Conservation (phyloP, 2,329 filamentous ascomycete genomes). For the Trichoderma sp. region DNA sequence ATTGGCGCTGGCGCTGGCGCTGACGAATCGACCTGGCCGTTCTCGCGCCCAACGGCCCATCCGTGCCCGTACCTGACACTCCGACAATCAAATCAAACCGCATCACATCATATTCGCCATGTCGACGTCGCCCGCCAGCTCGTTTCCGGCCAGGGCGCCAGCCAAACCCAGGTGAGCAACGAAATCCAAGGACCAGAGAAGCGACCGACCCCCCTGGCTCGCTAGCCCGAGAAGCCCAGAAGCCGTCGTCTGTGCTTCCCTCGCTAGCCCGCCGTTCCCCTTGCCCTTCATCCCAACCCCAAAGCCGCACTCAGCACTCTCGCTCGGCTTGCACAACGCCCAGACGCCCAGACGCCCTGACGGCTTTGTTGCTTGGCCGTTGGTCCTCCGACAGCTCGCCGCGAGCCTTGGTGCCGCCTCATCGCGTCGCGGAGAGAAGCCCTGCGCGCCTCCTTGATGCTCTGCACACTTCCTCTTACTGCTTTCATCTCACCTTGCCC, state of each 20-base stretch:
- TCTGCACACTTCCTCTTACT: background rate
- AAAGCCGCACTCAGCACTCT: background rate
- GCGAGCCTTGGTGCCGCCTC: background rate
- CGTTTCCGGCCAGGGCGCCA: constrained; percentile 14
- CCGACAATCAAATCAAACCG: constrained; percentile 32
- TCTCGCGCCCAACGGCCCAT: constrained; percentile 20
- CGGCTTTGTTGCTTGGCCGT: background rate
- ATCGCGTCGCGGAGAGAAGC: background rate
- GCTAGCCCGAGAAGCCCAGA: constrained; percentile 5
- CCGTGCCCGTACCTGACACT: constrained; percentile 50
- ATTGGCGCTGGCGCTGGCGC: background rate
- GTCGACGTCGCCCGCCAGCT: constrained; percentile 14
- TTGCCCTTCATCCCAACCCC: constrained; percentile 11
- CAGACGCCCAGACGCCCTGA: background rate
- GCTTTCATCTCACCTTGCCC: constrained; percentile 16
- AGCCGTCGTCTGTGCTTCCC: constrained; percentile 16
- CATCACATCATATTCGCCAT: constrained; percentile 15
- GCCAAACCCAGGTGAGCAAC: constrained; percentile 15
- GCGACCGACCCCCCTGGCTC: constrained; percentile 8
- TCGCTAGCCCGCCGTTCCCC: constrained; percentile 16
- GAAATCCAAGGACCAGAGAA: constrained; percentile 1
- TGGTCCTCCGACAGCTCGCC: background rate
- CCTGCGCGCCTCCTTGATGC: constrained; percentile 1
- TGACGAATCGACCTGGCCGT: constrained; percentile 26
- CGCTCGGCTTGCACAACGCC: background rate